Evolutionary conservation across 805 yeast species (phyloP), one percentile per base, ranked within the genome.

Genomic region (fission yeast (Schizosaccharomyces pombe)): DNA sequence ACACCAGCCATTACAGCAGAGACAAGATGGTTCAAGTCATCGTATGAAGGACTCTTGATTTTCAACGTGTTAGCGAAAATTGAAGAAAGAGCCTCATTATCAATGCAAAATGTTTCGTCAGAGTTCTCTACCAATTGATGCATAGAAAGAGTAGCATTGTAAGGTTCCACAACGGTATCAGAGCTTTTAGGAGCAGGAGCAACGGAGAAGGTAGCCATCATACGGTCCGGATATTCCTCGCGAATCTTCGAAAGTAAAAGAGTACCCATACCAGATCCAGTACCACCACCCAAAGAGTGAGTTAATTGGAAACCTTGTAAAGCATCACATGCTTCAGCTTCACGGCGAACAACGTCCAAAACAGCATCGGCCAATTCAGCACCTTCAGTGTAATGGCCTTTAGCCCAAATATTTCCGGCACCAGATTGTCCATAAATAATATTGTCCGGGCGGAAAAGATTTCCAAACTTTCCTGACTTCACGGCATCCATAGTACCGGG

Each of bases 241-340:
- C 89, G 78, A 62, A 86, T 82, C 65, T 81, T 80, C 55, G 91
- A 78, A 63, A 87, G 77, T 65, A 86, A 73, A 60, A 86, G 72
- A 49, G 95, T 86, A 65, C 96, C 96, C 86, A 86, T 80, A 69
- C 96, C 96, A 43, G 94, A 83, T 65, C 96, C 96, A 55, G 96
- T 86, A 74, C 96, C 96, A 71, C 96, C 87, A 64, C 87, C 87
- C 47, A 80, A 70, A 16, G 85, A 80, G 65, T 80, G 87, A 33
- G 85, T 73, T 64, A 86, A 80, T 71, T 87, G 96, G 77, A 86
- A 86, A 62, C 96, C 96, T 72, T 87, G 95, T 61, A 87, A 75
- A 57, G 94, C 81, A 68, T 87, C 96, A 66, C 93, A 77, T 28
- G 85, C 85, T 72, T 86, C 96, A 29, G 94, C 94, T 71, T 87